Evolutionary conservation across 257 asterid genomes (phyloP), one percentile per base, ranked within the genome.

Genomic region (Rauvolfia tetraphylla): DNA sequence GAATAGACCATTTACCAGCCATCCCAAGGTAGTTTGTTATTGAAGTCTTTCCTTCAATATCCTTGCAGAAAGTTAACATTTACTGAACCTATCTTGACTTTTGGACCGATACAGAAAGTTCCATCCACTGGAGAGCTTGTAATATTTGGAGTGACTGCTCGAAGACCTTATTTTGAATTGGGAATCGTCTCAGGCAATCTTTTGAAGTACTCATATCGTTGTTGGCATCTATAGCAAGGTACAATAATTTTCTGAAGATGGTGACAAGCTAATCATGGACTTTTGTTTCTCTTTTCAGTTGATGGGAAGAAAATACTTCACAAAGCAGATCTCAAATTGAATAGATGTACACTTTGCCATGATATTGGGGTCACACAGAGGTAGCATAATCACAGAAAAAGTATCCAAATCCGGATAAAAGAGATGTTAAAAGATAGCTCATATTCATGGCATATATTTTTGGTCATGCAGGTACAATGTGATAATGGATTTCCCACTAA

Each of bases 1-100:
- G 96, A 75, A 75, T 44, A 83, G 97, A 83, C 91, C 94, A 9
- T 92, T 89, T 75, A 87, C 91, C 46, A 84, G 91, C 80, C 97
- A 92, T 75, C 96, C 96, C 34, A 89, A 88, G 94, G 97, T 90
- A 56, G 63, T 58, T 15, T 25, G 7, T 56, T 17, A 0, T 0
- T 44, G 33, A 65, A 36, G 56, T 36, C 41, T 1, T 66, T 20
- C 36, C 57, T 15, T 49, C 18, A 33, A 18, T 63, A 22, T 11
- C 6, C 1, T 0, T 51, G 20, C 20, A 25, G 9, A 56, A 56
- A n/a, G 41, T 25, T 38, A 23, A 73, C 51, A 49, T 12, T 25
- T 51, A 51, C 4, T 18, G 6, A 51, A 1, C 22, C 31, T 67
- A 20, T 51, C 22, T 3, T 62, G 62, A 83, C 53, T 36, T 44